These are phyloP conservation scores for Trichoderma sp. DNA, from an alignment of 2,329 filamentous ascomycete species.

Conservation along the genomic window DNA sequence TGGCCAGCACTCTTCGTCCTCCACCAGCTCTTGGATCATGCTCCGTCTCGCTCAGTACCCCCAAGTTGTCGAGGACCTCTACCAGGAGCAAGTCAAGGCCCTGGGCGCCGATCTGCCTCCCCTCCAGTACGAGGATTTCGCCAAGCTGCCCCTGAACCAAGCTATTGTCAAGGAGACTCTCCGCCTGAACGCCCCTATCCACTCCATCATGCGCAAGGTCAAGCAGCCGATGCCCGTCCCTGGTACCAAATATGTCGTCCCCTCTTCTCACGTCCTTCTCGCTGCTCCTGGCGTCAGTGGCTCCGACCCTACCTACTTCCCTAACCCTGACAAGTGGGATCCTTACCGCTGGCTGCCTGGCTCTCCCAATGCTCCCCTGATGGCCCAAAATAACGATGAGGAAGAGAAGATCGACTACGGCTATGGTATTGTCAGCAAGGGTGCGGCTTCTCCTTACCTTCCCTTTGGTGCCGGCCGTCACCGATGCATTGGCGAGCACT, in stretches of 20 bases:
- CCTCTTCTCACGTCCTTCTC: slow-evolving; percentile 77
- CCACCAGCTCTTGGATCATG: slow-evolving; percentile 82
- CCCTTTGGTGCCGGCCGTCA: slow-evolving; percentile 93
- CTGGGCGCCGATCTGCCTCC: slow-evolving; percentile 75
- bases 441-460: slow-evolving; percentile 83
- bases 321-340: slow-evolving; percentile 80
- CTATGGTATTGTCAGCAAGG: slow-evolving; percentile 90
- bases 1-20: slow-evolving; percentile 85
- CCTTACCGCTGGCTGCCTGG: slow-evolving; percentile 85
- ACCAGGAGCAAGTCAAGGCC: slow-evolving; percentile 74
- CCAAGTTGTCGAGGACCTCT: slow-evolving; percentile 76
- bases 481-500: slow-evolving; percentile 95
- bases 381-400: slow-evolving; percentile 54
- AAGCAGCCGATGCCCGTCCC: slow-evolving; percentile 84
- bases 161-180: slow-evolving; percentile 91
- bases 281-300: slow-evolving; percentile 83
- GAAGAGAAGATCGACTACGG: slow-evolving; percentile 89
- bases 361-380: slow-evolving; percentile 54
- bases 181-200: slow-evolving; percentile 87
- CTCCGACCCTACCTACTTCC: slow-evolving; percentile 73
- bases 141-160: slow-evolving; percentile 77
- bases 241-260: slow-evolving; percentile 80
- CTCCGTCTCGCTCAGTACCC: slow-evolving; percentile 77
- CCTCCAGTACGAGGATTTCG: slow-evolving; percentile 74
- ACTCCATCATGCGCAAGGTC: slow-evolving; percentile 91